Conservation (phyloP, 345 rosid genomes). For the Euphorbia pulcherrima region DNA sequence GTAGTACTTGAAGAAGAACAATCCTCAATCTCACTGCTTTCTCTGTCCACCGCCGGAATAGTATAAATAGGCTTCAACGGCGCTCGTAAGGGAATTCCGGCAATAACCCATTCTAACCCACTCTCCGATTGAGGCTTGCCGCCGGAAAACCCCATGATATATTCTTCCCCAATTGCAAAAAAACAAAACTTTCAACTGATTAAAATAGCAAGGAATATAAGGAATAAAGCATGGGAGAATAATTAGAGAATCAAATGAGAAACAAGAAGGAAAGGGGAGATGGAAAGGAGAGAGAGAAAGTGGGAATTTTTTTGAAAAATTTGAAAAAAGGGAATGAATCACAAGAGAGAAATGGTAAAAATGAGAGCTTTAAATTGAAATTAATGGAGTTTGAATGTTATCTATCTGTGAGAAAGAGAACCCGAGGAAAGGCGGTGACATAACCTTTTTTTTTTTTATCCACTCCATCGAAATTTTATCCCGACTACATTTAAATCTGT, state of each 20-base stretch:
- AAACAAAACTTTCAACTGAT: no score
- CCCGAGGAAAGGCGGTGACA: conserved; percentile 73
- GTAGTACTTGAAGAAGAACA: conserved; percentile 41
- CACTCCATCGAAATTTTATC: no score
- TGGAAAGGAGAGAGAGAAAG: no score
- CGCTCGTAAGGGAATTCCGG: conserved; percentile 51
- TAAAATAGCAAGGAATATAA: conserved; percentile 20
- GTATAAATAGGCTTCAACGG: conserved; percentile 58
- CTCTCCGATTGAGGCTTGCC: conserved; percentile 50
- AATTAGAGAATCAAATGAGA: conserved; percentile 38
- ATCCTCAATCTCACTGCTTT: conserved; percentile 21
- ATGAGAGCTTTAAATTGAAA: no score
- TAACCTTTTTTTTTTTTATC: no score
- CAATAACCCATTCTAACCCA: conserved; percentile 52
- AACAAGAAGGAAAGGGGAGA: conserved; percentile 34
- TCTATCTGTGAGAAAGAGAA: conserved; percentile 34
- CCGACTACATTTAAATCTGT: no score
- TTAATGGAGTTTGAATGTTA: conserved; percentile 27
- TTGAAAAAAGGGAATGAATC: no score
- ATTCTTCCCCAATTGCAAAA: neutral
- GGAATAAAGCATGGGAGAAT: conserved; percentile 34
- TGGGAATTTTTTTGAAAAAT: no score
- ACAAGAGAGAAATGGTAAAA: neutral
- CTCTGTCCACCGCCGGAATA: conserved; percentile 23
- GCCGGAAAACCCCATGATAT: conserved; percentile 50